phyloP scores from a whole-genome alignment of 108 stramenopile genomes.

The Fragilaria crotonensis region DNA sequence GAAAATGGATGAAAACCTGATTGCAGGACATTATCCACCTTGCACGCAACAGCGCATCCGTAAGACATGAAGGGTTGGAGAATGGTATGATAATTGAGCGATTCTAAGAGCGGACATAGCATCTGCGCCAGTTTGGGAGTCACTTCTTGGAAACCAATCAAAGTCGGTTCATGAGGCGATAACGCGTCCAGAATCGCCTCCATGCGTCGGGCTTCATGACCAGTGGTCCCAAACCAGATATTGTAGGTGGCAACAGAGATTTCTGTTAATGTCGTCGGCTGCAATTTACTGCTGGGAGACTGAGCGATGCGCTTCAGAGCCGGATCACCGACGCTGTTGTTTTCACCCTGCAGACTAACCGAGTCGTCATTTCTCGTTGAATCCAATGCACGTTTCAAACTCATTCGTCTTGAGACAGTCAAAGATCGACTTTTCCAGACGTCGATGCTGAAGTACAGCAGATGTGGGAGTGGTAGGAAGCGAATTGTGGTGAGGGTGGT shows the following conservation, averaged over 20 bases:
- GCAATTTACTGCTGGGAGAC: too few species aligned
- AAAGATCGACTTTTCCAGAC: too few species aligned
- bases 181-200: slow-evolving; percentile 26
- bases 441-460: too few species aligned
- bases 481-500: too few species aligned
- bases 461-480: too few species aligned
- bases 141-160: slow-evolving; percentile 61
- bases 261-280: too few species aligned
- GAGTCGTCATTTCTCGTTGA: too few species aligned
- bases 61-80: slow-evolving; percentile 26
- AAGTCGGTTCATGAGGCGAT: slow-evolving; percentile 12
- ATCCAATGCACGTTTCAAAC: too few species aligned
- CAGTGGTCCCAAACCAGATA: slow-evolving; percentile 52
- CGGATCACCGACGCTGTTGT: too few species aligned
- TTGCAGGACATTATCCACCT: slow-evolving; percentile 8
- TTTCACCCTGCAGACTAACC: too few species aligned
- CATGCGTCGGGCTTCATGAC: slow-evolving; percentile 35
- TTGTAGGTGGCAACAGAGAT: slow-evolving; percentile 43
- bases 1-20: slow-evolving; percentile 28
- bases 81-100: slow-evolving; percentile 27
- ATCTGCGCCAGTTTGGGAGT: slow-evolving; percentile 18
- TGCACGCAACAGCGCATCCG: slow-evolving; percentile 35
- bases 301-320: too few species aligned
- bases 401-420: too few species aligned
- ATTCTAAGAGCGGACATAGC: slow-evolving; percentile 28